phyloP scores from a whole-genome alignment of 2,329 filamentous ascomycete species.

The Trichocomaceae sp. region DNA sequence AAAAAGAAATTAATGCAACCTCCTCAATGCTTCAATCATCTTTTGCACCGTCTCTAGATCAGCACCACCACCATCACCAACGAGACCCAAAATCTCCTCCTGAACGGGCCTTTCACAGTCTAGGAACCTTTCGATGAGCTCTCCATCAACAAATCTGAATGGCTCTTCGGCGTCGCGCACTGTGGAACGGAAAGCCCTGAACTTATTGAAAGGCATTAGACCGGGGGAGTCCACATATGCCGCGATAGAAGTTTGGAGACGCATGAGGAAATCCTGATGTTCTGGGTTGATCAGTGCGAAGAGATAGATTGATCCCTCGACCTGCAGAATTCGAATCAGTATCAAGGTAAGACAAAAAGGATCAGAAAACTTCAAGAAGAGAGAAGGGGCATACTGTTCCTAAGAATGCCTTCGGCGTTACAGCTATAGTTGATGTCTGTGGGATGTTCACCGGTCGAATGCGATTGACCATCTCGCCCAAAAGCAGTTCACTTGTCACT shows the following conservation, averaged over 20 bases:
- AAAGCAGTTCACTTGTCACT: slow-evolving; percentile 69
- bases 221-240: slow-evolving; percentile 62
- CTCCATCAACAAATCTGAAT: slow-evolving; percentile 83
- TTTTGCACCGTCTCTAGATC: slow-evolving; percentile 55
- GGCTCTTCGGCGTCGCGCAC: slow-evolving; percentile 67
- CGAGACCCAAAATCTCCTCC: slow-evolving; percentile 45
- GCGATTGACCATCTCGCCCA: slow-evolving; percentile 90
- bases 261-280: slow-evolving; percentile 73
- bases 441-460: slow-evolving; percentile 69
- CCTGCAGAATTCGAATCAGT: slow-evolving; percentile 42
- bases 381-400: slow-evolving; percentile 61
- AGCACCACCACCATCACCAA: slow-evolving; percentile 43
- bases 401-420: slow-evolving; percentile 78
- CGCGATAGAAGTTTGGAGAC: slow-evolving; percentile 67
- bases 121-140: slow-evolving; percentile 79
- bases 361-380: not conserved
- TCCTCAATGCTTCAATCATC: slow-evolving; percentile 52
- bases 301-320: slow-evolving; percentile 86
- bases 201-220: slow-evolving; percentile 66
- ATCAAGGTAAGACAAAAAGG: not conserved
- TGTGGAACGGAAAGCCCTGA: slow-evolving; percentile 72
- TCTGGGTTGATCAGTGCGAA: slow-evolving; percentile 69
- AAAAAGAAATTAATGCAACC: slow-evolving; percentile 37
- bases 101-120: slow-evolving; percentile 58
- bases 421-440: slow-evolving; percentile 56